Base-by-base conservation (phyloP, 2,329 filamentous ascomycete species). In the Aspergillus aculeatinus region DNA sequence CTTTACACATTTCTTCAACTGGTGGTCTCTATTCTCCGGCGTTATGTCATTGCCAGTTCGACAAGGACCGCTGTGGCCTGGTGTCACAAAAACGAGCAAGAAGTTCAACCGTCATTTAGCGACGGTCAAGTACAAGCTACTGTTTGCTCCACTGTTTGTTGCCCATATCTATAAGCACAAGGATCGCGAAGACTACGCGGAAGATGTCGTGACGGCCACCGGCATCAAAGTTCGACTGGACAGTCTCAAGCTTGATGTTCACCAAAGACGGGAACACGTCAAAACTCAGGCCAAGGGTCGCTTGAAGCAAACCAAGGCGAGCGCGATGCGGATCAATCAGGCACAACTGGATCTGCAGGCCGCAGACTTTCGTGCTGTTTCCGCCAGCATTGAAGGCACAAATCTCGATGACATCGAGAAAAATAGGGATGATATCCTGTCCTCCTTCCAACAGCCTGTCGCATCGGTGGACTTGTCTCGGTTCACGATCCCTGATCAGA, bases 141-240 rank as follows among this genome's bases (percentile, higher is more conserved):
- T 98, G 3, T 81, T 99, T 16, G 96, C 95, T 2, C 95, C 95
- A 0, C 80, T 99, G 2, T 99, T 96, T 75, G 85, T 99, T 64
- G 96, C 93, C 67, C 95, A 99, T 69, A 92, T 99, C 33, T 99
- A 99, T 80, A 98, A 97, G 76, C 95, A 99, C 79, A 97, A 97
- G 74, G 95, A 99, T 70, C 87, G 87, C 0, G 94, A 97, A 71
- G 92, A 96, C 61, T 90, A 91, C 70, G 83, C 85, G 0, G 89
- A 93, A 63, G 82, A 87, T 64, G 83, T 89, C 0, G 91, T 96
- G 5, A 95, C 92, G 51, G 94, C 94, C 0, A 99, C 95, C 4
- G 95, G 96, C n/a, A 81, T 99, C 63, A 99, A 99, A 77, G 91
- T 96, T 67, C 89, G 93, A 55, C 86, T 99, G 55, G 94, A 98